Conservation (phyloP, 805 yeast species). For the Starmerella floris region DNA sequence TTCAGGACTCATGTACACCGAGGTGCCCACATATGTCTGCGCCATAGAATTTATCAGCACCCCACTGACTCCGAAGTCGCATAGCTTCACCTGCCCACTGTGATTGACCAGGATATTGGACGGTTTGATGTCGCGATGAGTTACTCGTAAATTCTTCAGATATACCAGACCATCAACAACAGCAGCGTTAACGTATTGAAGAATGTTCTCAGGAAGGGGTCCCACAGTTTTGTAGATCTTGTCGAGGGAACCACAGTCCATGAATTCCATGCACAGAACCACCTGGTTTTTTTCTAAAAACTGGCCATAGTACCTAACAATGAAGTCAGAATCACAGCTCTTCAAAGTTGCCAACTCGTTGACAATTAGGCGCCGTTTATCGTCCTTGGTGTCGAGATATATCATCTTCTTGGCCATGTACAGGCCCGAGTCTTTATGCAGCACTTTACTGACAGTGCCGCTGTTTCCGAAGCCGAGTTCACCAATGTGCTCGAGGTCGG, state of each 20-base stretch:
- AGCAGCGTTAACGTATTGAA: conserved; percentile 60
- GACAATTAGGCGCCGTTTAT: conserved; percentile 67
- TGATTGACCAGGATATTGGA: conserved; percentile 81
- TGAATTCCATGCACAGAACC: conserved; percentile 87
- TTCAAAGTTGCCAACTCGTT: conserved; percentile 84
- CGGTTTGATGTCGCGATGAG: conserved; percentile 94
- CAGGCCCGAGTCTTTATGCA: conserved; percentile 77
- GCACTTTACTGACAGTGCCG: conserved; percentile 78
- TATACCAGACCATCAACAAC: conserved; percentile 73
- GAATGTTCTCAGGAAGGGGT: conserved; percentile 51
- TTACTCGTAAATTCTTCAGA: conserved; percentile 71
- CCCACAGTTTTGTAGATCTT: conserved; percentile 51
- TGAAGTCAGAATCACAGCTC: conserved; percentile 67
- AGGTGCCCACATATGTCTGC: conserved; percentile 95
- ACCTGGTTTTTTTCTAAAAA: conserved; percentile 58
- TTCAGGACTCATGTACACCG: conserved; percentile 96
- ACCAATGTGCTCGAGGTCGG: conserved; percentile 58
- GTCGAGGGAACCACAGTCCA: conserved; percentile 89
- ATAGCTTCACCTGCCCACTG: conserved; percentile 73
- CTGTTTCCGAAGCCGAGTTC: conserved; percentile 87
- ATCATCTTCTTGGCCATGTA: conserved; percentile 84
- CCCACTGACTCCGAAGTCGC: conserved; percentile 94
- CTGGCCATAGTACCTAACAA: conserved; percentile 86
- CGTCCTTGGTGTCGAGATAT: conserved; percentile 68
- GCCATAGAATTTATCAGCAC: conserved; percentile 89